These are phyloP conservation scores for Populus simonii DNA, from an alignment of 345 rosid genomes.

Conservation along the genomic window DNA sequence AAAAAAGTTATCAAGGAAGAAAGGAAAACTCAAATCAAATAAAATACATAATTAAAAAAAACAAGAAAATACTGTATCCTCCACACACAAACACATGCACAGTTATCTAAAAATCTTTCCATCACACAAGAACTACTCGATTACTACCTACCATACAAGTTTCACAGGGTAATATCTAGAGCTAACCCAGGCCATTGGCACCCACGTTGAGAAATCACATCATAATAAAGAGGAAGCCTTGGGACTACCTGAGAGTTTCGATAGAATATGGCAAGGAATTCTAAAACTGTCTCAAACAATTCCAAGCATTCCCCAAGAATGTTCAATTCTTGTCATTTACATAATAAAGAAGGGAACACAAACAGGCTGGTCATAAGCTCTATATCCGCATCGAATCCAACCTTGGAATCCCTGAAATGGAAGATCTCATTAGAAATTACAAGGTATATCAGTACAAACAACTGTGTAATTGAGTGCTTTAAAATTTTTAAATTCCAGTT, in stretches of 20 bases:
- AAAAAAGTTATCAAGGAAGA: neutral
- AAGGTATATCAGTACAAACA: neutral
- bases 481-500: neutral
- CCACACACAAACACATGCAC: neutral
- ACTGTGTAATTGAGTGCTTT: neutral
- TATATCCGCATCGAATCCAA: neutral
- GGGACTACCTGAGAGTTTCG: neutral
- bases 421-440: neutral
- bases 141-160: neutral
- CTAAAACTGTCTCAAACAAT: neutral
- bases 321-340: neutral
- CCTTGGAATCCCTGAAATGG: neutral
- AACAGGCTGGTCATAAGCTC: neutral
- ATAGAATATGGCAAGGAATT: neutral
- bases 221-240: neutral
- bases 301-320: neutral
- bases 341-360: neutral
- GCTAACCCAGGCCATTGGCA: neutral
- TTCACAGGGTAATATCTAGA: neutral
- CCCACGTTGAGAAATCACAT: neutral
- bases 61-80: neutral
- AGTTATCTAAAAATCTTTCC: neutral
- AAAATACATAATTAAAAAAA: neutral
- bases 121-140: neutral
- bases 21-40: no score